Base-by-base conservation (phyloP, 2,329 filamentous ascomycete species). In the Exserohilum turcica region DNA sequence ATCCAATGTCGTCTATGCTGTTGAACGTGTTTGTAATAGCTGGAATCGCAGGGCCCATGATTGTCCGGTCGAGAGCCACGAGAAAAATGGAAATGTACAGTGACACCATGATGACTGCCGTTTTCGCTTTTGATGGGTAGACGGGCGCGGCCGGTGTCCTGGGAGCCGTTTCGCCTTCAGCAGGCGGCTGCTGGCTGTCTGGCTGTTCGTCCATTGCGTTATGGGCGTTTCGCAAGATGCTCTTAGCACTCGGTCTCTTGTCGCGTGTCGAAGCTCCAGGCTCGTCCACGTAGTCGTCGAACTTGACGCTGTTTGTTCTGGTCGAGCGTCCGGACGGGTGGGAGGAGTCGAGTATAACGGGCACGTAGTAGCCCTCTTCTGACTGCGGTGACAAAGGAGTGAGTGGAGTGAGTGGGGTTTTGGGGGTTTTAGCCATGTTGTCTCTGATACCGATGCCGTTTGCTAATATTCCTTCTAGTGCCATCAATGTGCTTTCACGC, bases 1-100 rank as follows among this genome's bases (percentile, higher is more conserved):
- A 79, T 18, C 76, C 77, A 2, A 79, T 72, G 27, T 78, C 75
- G 39, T 67, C 61, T 12, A 78, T 70, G 8, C 73, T 68, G 18
- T 76, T 54, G 63, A 78, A 79, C 13, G 78, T 56, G 54, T 79
- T 74, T 0, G 78, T 79, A 48, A 80, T 80, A 6, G 66, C 67
- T 0, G 78, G 77, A 13, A 80, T 78, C 0, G 78, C 78, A 0
- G 76, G 77, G 3, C 71, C 71, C 10, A 80, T 73, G 57, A 80
- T 79, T 1, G 77, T 80, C 38, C 76, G 71, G 58, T 80, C 70
- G 15, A 72, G 64, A 3, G 69, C 69, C 4, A 72, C 63, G 3
- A 72, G 61, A 42, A 72, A 72, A 18, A 72, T 70, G 6, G 67
- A 63, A 10, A 71, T 70, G 49, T 71, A 71, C 5, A 72, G 43